Evolutionary conservation across 139 green algal genomes (phyloP).

Genomic region (Micromonas commoda): DNA sequence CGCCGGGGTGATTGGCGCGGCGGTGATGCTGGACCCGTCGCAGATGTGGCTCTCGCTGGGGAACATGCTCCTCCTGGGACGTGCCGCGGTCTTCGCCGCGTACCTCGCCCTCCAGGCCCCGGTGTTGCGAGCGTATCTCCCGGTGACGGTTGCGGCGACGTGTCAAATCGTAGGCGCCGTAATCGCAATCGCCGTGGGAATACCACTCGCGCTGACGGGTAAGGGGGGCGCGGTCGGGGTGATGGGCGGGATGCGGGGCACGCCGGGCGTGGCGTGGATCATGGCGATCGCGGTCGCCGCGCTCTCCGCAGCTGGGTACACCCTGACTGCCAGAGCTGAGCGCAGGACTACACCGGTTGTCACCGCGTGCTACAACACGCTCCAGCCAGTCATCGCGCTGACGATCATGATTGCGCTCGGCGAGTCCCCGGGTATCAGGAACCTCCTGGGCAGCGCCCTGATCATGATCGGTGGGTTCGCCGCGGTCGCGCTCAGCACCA

Average conservation of each 20-base stretch:
- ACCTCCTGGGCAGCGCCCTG: too few relatives aligned
- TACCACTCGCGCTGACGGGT: background rate
- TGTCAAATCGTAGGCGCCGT: background rate
- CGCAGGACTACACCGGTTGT: background rate
- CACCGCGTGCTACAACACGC: background rate
- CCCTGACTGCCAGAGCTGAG: background rate
- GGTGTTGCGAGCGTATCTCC: background rate
- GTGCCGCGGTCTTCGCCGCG: background rate
- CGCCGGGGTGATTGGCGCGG: background rate
- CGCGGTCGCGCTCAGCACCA: too few relatives aligned
- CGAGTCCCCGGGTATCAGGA: too few relatives aligned
- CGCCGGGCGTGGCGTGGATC: background rate
- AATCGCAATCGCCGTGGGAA: background rate
- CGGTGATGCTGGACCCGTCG: background rate
- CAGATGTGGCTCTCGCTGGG: slow-evolving; percentile 2
- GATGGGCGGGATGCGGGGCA: too few relatives aligned
- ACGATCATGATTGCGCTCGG: too few relatives aligned
- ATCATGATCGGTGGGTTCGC: too few relatives aligned
- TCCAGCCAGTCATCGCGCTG: slow-evolving; percentile 1
- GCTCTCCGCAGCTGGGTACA: background rate
- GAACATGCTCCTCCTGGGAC: background rate
- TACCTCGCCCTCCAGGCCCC: background rate
- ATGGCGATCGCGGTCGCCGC: background rate
- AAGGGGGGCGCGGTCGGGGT: background rate
- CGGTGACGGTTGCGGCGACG: background rate